Evolutionary conservation across 2,329 filamentous ascomycete genomes (phyloP).

Genomic region (Diplocarpon mali): DNA sequence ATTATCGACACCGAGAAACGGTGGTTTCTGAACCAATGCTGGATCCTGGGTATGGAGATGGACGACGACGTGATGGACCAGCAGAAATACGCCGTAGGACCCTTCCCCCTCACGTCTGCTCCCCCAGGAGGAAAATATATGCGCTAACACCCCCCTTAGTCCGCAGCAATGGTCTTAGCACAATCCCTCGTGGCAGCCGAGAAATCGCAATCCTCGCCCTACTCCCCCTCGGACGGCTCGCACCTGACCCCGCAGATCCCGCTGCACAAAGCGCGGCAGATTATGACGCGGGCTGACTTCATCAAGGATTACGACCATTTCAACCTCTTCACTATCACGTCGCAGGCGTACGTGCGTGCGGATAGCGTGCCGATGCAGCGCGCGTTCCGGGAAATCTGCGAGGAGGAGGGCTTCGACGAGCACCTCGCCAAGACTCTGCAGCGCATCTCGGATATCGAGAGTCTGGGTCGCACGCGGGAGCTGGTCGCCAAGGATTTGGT

Average conservation of each 20-base stretch:
- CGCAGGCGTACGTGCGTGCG: conserved; percentile 73
- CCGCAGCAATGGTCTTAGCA: conserved; percentile 87
- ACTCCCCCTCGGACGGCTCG: conserved; percentile 8
- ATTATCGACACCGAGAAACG: conserved; percentile 64
- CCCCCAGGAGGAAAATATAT: neutral
- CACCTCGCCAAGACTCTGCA: conserved; percentile 74
- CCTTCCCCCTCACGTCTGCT: neutral
- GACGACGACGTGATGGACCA: conserved; percentile 98
- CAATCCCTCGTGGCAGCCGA: conserved; percentile 82
- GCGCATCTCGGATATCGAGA: conserved; percentile 87
- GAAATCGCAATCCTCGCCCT: conserved; percentile 31
- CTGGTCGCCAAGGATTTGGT: conserved; percentile 92
- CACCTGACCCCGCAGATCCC: conserved; percentile 62
- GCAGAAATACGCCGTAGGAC: conserved; percentile 81
- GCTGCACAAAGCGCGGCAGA: conserved; percentile 72
- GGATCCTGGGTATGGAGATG: conserved; percentile 65
- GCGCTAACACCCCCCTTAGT: conserved; percentile 33
- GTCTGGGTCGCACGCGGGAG: conserved; percentile 84
- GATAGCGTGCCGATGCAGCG: conserved; percentile 94
- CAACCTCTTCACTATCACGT: conserved; percentile 92
- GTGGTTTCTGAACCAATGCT: conserved; percentile 72
- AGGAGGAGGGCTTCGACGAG: conserved; percentile 64
- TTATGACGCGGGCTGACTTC: conserved; percentile 95
- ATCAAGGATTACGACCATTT: conserved; percentile 85
- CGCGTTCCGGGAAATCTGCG: conserved; percentile 78